Base-by-base conservation (phyloP, 2,329 filamentous ascomycete genomes). In the Ophioceras dolichostomum region DNA sequence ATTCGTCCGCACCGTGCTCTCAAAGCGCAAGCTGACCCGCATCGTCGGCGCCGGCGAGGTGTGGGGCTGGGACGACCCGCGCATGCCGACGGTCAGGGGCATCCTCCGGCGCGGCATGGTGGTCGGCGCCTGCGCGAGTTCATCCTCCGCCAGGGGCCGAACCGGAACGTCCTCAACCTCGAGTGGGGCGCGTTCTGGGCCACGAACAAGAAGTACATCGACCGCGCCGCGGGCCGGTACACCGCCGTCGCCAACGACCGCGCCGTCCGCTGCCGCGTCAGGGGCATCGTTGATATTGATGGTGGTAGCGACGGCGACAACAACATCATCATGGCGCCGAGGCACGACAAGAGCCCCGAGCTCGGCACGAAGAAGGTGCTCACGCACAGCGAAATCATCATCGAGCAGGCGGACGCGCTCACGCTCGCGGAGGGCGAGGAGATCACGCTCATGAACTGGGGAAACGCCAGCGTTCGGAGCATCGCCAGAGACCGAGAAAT, bases 401-500 rank as follows among this genome's bases (percentile, higher is more conserved):
- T 95, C 37, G 88, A 95, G 54, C 89, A 95, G 60, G 82, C 71
- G 32, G 89, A 96, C 50, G 84, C 81, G 43, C 79, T 79, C 56
- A 73, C 72, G 20, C 93, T 95, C 61, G 81, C 76, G 49, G 70
- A 81, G 42, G 79, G 81, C 53, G 89, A 96, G 64, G 88, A 95
- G 59, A 84, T 96, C 51, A 95, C 89, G 0, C 70, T 95, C 29
- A 95, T 95, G 89, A 83, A 82, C 58, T 96, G 89, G 89, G 89
- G 89, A 48, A 93, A 93, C 52, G 85, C 83, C 12, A 74, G 87
- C 46, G 82, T 91, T 19, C 74, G 78, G 39, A 74, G 77, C 42
- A 75, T 84, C 43, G 60, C 14, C 67, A 67, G 38, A 65, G n/a
- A n/a, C n/a, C n/a, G n/a, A n/a, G n/a, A n/a, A n/a, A n/a, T n/a